phyloP scores from a whole-genome alignment of 1,139 yeast genomes.

The Nakaseomyces uthaithaninus region DNA sequence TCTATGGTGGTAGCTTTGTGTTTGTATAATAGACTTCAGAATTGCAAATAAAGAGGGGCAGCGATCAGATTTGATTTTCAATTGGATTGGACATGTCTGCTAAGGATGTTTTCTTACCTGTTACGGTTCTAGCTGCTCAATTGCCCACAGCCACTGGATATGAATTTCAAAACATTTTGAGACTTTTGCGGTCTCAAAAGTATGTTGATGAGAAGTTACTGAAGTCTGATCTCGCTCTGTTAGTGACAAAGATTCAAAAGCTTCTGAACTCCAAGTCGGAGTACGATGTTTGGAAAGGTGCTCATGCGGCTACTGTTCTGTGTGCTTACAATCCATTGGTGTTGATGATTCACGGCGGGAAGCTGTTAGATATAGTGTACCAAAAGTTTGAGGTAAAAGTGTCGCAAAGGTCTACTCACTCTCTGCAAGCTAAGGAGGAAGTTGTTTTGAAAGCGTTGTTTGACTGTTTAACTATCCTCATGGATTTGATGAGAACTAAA shows the following conservation, averaged over 20 bases:
- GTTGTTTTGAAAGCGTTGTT: conserved; percentile 42
- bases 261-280: conserved; percentile 44
- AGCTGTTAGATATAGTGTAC: conserved; percentile 45
- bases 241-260: conserved; percentile 48
- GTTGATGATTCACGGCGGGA: conserved; percentile 49
- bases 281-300: conserved; percentile 55
- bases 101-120: conserved; percentile 15
- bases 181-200: conserved; percentile 27
- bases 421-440: conserved; percentile 27
- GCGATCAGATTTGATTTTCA: no score
- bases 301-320: conserved; percentile 46
- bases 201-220: conserved; percentile 37
- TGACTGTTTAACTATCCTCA: conserved; percentile 42
- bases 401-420: conserved; percentile 26
- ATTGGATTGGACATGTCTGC: not conserved
- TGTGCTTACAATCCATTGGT: conserved; percentile 44
- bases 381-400: conserved; percentile 39
- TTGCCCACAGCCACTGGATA: conserved; percentile 31
- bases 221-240: conserved; percentile 48
- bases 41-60: not conserved
- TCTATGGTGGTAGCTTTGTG: no score
- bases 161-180: conserved; percentile 31
- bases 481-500: conserved; percentile 61
- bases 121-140: conserved; percentile 28
- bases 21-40: no score